Evolutionary conservation across 1,284 basidiomycete genomes (phyloP).

Genomic region (Puccinia horiana): DNA sequence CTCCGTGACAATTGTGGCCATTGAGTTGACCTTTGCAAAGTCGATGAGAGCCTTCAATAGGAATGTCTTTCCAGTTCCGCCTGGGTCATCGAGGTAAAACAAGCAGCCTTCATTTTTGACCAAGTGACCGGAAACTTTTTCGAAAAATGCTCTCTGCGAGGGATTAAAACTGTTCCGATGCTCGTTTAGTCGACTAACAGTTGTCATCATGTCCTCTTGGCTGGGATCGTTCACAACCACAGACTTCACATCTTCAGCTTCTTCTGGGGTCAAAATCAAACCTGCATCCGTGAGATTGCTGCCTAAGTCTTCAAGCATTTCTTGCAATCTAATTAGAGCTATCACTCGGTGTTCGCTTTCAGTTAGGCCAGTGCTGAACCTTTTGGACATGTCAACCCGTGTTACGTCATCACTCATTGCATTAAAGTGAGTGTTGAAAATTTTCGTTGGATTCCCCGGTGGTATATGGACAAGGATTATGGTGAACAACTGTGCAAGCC

Average conservation of each 20-base stretch:
- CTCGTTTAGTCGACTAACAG: too few relatives aligned
- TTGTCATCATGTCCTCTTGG: too few relatives aligned
- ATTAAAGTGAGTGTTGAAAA: not conserved
- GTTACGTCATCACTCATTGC: not conserved
- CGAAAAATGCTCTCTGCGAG: not conserved
- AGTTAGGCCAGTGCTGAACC: not conserved
- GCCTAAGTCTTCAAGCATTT: too few relatives aligned
- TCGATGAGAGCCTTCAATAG: not conserved
- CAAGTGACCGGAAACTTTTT: not conserved
- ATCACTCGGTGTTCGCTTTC: not conserved
- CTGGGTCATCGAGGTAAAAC: too few relatives aligned
- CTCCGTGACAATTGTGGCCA: not conserved
- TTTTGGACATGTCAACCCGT: not conserved
- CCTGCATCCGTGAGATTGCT: too few relatives aligned
- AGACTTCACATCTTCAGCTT: too few relatives aligned
- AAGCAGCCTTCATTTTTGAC: not conserved
- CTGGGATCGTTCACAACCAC: not conserved
- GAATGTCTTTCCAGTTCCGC: too few relatives aligned
- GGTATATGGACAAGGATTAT: too few relatives aligned
- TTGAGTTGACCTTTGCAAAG: not conserved
- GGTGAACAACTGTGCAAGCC: not conserved
- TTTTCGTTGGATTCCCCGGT: not conserved
- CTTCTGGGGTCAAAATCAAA: too few relatives aligned
- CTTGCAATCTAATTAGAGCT: not conserved
- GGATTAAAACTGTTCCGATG: not conserved